phyloP scores from a whole-genome alignment of 257 asterid species.

The Vinca minor region DNA sequence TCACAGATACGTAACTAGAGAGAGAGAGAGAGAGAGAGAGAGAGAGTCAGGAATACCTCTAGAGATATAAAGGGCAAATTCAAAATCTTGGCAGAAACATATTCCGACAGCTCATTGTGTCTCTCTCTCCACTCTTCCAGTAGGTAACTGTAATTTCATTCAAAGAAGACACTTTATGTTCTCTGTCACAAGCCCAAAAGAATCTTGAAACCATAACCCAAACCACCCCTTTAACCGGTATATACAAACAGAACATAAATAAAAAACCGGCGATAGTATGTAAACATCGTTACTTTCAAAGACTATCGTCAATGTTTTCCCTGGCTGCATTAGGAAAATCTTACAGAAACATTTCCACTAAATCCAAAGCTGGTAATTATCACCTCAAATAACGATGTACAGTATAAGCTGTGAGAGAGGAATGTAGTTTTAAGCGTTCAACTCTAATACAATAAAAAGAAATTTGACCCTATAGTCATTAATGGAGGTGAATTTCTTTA shows the following conservation, averaged over 20 bases:
- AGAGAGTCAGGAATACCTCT: conserved; percentile 39
- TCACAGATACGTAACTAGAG: neutral
- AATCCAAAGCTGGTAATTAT: too few relatives aligned
- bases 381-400: neutral
- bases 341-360: neutral
- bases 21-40: conserved; percentile 18
- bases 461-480: neutral
- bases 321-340: neutral
- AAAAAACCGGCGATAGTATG: neutral
- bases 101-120: conserved; percentile 27
- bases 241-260: neutral
- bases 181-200: neutral
- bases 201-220: neutral
- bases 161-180: neutral
- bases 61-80: conserved; percentile 41
- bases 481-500: neutral
- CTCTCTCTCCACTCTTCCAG: conserved; percentile 79
- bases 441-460: neutral
- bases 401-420: neutral
- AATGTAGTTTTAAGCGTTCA: neutral
- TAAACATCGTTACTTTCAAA: neutral
- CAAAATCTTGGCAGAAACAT: conserved; percentile 37
- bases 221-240: neutral
- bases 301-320: neutral
- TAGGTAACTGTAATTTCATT: conserved; percentile 54